phyloP scores from a whole-genome alignment of 2,329 filamentous ascomycete species.

The Venturia carpophila region DNA sequence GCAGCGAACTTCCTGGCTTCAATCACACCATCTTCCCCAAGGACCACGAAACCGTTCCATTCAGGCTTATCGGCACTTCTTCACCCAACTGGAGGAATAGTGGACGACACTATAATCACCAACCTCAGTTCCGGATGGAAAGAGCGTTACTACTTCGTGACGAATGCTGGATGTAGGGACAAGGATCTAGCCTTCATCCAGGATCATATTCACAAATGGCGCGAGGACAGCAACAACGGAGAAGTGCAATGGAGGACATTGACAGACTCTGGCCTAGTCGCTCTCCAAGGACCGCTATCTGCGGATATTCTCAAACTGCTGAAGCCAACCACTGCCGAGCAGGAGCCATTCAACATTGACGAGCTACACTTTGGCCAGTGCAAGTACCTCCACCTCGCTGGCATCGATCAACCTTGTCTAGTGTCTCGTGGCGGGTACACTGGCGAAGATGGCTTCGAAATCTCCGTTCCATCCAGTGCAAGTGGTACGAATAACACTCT shows the following conservation, averaged over 20 bases:
- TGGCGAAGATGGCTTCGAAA: slow-evolving; percentile 96
- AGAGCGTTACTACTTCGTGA: slow-evolving; percentile 80
- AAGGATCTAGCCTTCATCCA: slow-evolving; percentile 77
- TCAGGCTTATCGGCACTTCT: slow-evolving; percentile 81
- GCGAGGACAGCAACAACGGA: slow-evolving; percentile 45
- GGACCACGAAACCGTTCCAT: slow-evolving; percentile 55
- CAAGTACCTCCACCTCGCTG: slow-evolving; percentile 55
- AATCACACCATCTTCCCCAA: slow-evolving; percentile 70
- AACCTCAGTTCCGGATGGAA: slow-evolving; percentile 50
- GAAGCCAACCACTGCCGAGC: slow-evolving; percentile 44
- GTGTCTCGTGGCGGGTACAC: slow-evolving; percentile 91
- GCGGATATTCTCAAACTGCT: slow-evolving; percentile 59
- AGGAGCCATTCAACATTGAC: slow-evolving; percentile 46
- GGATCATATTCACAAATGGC: slow-evolving; percentile 57
- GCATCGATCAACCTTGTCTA: slow-evolving; percentile 50
- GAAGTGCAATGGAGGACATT: slow-evolving; percentile 61
- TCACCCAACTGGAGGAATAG: slow-evolving; percentile 79
- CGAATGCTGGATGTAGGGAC: slow-evolving; percentile 83
- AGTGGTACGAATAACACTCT: slow-evolving; percentile 43
- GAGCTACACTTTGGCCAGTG: slow-evolving; percentile 76
- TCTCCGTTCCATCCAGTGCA: slow-evolving; percentile 57
- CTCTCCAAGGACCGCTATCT: slow-evolving; percentile 78
- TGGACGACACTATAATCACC: slow-evolving; percentile 90
- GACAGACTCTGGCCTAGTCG: slow-evolving; percentile 68
- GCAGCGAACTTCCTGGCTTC: slow-evolving; percentile 74